Evolutionary conservation across 768 basidiomycete genomes (phyloP).

Genomic region (Fistulinella prunicolor): DNA sequence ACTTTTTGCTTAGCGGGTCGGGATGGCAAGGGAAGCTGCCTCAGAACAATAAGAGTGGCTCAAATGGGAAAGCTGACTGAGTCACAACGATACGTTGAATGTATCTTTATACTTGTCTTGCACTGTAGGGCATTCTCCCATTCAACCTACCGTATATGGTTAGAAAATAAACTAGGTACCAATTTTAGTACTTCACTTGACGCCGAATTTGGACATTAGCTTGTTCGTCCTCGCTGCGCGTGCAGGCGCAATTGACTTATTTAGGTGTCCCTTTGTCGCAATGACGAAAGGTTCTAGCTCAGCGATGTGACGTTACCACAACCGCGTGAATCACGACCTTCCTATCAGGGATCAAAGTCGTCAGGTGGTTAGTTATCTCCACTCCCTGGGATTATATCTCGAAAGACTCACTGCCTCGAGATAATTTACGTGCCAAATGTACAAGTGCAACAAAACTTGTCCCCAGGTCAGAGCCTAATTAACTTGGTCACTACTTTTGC

Average conservation of each 20-base stretch:
- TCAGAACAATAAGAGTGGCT: slow-evolving; percentile 33
- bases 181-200: slow-evolving; percentile 23
- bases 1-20: neutral
- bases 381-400: no score
- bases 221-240: slow-evolving; percentile 21
- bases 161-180: slow-evolving; percentile 17
- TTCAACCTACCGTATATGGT: slow-evolving; percentile 30
- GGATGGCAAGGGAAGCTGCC: neutral
- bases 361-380: no score
- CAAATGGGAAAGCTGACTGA: neutral
- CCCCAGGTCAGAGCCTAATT: no score
- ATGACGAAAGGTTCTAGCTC: neutral
- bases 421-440: no score
- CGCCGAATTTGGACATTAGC: slow-evolving; percentile 25
- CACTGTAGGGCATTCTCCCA: slow-evolving; percentile 6
- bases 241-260: slow-evolving; percentile 1
- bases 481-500: no score
- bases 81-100: neutral
- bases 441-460: no score
- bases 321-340: no score
- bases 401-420: no score
- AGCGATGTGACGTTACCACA: no score
- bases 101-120: slow-evolving; percentile 25
- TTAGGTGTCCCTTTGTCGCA: slow-evolving; percentile 24
- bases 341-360: no score